Evolutionary conservation across 805 yeast genomes (phyloP).

Genomic region (Teunomyces aglyptinius): DNA sequence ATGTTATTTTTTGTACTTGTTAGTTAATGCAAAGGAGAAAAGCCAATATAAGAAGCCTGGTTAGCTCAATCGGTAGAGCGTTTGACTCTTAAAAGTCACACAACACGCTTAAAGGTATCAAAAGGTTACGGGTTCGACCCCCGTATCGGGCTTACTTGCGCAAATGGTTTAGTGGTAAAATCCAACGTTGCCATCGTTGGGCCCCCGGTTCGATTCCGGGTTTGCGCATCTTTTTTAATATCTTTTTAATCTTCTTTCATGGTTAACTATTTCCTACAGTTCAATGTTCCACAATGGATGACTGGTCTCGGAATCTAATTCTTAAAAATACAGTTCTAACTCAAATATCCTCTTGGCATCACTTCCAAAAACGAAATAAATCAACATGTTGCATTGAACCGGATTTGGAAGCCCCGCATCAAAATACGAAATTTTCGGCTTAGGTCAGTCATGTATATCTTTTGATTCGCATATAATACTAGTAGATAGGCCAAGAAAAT

Average conservation of each 20-base stretch:
- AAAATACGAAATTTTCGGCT: not conserved
- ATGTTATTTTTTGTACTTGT: too few relatives aligned
- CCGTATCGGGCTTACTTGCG: slow-evolving; percentile 28
- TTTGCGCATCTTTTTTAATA: not conserved
- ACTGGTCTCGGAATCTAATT: not conserved
- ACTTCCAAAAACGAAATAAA: too few relatives aligned
- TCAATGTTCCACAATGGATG: too few relatives aligned
- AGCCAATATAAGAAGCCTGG: slow-evolving; percentile 17
- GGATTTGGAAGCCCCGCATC: too few relatives aligned
- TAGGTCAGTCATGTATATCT: not conserved
- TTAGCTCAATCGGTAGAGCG: slow-evolving; percentile 27
- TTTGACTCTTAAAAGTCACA: slow-evolving; percentile 19
- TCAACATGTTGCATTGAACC: too few relatives aligned
- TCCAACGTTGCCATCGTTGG: slow-evolving; percentile 2
- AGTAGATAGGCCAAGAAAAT: too few relatives aligned
- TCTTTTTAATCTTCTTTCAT: too few relatives aligned
- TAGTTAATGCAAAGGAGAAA: not conserved
- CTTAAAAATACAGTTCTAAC: not conserved
- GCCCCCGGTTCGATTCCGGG: slow-evolving; percentile 4
- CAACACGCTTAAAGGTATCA: slow-evolving; percentile 14
- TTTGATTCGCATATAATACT: not conserved
- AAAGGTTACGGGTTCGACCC: slow-evolving; percentile 37
- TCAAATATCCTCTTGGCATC: too few relatives aligned
- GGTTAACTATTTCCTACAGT: too few relatives aligned
- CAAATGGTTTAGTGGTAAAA: slow-evolving; percentile 3